Evolutionary conservation across 495 filamentous ascomycete genomes (phyloP).

Genomic region (Talaromyces proteolyticus): DNA sequence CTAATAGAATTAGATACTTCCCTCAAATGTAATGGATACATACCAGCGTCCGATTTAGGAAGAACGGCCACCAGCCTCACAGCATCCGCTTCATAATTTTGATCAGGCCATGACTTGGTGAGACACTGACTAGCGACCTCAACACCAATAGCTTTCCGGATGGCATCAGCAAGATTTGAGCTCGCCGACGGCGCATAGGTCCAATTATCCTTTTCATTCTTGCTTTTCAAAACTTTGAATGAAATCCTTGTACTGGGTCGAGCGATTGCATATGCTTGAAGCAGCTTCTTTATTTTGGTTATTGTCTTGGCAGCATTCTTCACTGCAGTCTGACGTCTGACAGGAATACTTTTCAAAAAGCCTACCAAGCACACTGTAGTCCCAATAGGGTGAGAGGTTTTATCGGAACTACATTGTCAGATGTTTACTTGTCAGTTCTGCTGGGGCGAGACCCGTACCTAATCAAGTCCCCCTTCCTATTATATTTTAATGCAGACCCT

Average conservation of each 20-base stretch:
- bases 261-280: conserved; percentile 74
- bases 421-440: no score
- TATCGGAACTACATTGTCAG: conserved; percentile 27
- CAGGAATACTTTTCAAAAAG: conserved; percentile 67
- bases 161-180: conserved; percentile 56
- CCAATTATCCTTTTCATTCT: conserved; percentile 59
- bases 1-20: conserved; percentile 18
- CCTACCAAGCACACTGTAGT: conserved; percentile 67
- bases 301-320: conserved; percentile 60
- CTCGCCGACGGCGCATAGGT: conserved; percentile 59
- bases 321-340: conserved; percentile 59
- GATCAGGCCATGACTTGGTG: conserved; percentile 21
- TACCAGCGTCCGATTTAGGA: conserved; percentile 44
- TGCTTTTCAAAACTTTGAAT: conserved; percentile 61
- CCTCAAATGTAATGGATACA: neutral
- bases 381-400: conserved; percentile 62
- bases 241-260: conserved; percentile 57
- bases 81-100: conserved; percentile 4
- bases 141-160: conserved; percentile 62
- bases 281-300: conserved; percentile 54
- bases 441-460: conserved; percentile 20
- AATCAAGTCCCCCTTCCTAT: conserved; percentile 41
- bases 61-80: conserved; percentile 51
- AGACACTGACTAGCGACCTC: conserved; percentile 54
- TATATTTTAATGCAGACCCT: conserved; percentile 48